Percentiles rank a stretch among this genome's conserved stretches.
phyloP scores from a whole-genome alignment of 1,139 yeast species.

The Kodamaea derodonti region DNA sequence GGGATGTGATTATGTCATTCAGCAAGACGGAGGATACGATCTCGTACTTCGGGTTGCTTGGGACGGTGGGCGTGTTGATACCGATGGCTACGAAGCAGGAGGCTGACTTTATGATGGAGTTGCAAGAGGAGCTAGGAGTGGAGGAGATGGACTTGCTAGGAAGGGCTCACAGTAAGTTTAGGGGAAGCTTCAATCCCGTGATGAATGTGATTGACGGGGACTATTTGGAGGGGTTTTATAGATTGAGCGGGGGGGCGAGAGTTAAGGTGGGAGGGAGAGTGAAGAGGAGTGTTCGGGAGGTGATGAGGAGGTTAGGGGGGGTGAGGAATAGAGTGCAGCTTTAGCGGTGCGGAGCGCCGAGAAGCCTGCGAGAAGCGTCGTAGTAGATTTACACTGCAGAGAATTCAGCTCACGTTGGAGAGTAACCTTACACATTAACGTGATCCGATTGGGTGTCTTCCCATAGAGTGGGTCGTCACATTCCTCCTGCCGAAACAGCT shows the following conservation, averaged over 20 bases:
- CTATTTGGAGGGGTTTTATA: conserved; percentile 56
- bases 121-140: conserved; percentile 54
- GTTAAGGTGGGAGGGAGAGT: conserved; percentile 48
- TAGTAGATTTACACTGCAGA: too few relatives aligned
- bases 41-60: conserved; percentile 73
- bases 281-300: conserved; percentile 55
- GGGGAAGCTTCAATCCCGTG: conserved; percentile 78
- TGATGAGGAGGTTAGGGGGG: conserved; percentile 59
- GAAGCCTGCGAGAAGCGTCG: too few relatives aligned
- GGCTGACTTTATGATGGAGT: conserved; percentile 50
- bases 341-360: too few relatives aligned
- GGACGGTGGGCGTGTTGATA: conserved; percentile 68
- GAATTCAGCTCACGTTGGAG: too few relatives aligned
- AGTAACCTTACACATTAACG: too few relatives aligned
- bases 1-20: conserved; percentile 69
- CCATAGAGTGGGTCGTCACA: too few relatives aligned
- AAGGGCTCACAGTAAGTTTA: conserved; percentile 61
- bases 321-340: conserved; percentile 50
- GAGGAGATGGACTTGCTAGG: conserved; percentile 48
- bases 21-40: conserved; percentile 53
- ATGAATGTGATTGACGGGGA: conserved; percentile 86
- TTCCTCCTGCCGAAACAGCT: too few relatives aligned
- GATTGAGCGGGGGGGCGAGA: conserved; percentile 36
- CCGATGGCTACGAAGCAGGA: conserved; percentile 69
- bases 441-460: too few relatives aligned